A percentile compares a stretch with the other conserved stretches of the same genome.
These are phyloP conservation scores for Phialophora verrucosa DNA, from an alignment of 2,329 filamentous ascomycete species.

Conservation along the genomic window DNA sequence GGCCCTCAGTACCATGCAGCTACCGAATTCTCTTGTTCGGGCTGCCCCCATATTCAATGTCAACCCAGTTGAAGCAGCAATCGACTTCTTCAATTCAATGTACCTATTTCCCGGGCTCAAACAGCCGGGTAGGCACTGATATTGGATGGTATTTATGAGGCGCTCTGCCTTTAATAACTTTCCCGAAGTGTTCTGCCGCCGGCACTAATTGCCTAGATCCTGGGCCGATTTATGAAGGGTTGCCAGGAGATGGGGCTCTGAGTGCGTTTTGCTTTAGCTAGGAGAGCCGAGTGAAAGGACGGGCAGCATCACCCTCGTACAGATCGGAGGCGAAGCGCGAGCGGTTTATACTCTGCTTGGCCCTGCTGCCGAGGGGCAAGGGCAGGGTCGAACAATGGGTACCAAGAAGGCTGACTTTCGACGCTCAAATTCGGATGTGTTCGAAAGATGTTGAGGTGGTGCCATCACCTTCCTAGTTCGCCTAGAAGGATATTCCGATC, in stretches of 20 bases:
- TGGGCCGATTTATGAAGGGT: not conserved
- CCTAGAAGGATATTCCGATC: conserved; percentile 84
- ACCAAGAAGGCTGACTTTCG: not conserved
- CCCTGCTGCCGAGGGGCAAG: too few relatives aligned
- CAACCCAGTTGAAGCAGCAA: not conserved
- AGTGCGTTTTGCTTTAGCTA: not conserved
- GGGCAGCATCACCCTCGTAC: not conserved
- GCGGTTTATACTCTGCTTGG: not conserved
- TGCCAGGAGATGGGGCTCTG: not conserved
- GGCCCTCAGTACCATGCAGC: not conserved
- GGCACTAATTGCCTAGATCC: not conserved
- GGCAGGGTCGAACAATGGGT: not conserved
- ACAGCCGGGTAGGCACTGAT: not conserved
- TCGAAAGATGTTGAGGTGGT: not conserved
- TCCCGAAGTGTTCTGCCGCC: not conserved
- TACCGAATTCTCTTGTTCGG: not conserved
- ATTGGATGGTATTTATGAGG: not conserved
- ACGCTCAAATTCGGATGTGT: not conserved
- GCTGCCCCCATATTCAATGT: not conserved
- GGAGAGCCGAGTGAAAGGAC: not conserved
- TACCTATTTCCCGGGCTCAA: not conserved
- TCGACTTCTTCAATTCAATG: not conserved
- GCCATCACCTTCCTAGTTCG: conserved; percentile 68
- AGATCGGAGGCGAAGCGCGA: not conserved
- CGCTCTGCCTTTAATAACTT: not conserved